These are phyloP conservation scores for Dothiorella sarmentorum DNA, from an alignment of 2,329 filamentous ascomycete species.

Conservation along the genomic window DNA sequence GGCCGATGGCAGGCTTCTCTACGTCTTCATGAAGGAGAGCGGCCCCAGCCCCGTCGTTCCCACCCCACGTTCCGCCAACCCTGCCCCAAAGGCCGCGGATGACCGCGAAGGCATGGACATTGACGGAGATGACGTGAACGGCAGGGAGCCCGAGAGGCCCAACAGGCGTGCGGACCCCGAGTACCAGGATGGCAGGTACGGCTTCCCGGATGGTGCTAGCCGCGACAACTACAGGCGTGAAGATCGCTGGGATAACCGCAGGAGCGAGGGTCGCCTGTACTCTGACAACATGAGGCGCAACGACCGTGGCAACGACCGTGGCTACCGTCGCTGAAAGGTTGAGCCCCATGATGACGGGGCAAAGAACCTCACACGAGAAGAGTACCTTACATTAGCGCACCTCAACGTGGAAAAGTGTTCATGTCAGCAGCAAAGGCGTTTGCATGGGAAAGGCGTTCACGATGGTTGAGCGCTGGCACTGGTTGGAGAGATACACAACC, in stretches of 20 bases:
- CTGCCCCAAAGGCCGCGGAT: constrained; percentile 21
- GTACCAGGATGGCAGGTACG: constrained; percentile 44
- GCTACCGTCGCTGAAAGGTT: constrained; percentile 10
- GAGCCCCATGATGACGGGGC: background rate
- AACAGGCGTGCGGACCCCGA: constrained; percentile 32
- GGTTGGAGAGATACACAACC: background rate
- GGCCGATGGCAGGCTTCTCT: constrained; percentile 72
- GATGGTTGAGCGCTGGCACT: background rate
- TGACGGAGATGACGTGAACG: constrained; percentile 28
- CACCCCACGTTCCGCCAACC: constrained; percentile 2
- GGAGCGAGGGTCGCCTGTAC: constrained; percentile 7
- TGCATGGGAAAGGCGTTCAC: constrained; percentile 1
- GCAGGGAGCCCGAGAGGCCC: constrained; percentile 22
- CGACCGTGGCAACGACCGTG: constrained; percentile 13
- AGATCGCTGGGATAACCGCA: constrained; percentile 13
- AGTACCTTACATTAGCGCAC: background rate
- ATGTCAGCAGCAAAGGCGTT: constrained; percentile 2
- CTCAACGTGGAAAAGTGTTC: background rate
- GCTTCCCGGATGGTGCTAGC: constrained; percentile 28
- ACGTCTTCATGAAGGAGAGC: constrained; percentile 65
- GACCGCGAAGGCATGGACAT: constrained; percentile 44
- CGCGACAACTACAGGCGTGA: constrained; percentile 14
- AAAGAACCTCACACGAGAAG: background rate
- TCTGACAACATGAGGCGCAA: constrained; percentile 16
- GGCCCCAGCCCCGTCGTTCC: constrained; percentile 27